phyloP scores from a whole-genome alignment of 179 eudicot species.

The Corrigiola litoralis region DNA sequence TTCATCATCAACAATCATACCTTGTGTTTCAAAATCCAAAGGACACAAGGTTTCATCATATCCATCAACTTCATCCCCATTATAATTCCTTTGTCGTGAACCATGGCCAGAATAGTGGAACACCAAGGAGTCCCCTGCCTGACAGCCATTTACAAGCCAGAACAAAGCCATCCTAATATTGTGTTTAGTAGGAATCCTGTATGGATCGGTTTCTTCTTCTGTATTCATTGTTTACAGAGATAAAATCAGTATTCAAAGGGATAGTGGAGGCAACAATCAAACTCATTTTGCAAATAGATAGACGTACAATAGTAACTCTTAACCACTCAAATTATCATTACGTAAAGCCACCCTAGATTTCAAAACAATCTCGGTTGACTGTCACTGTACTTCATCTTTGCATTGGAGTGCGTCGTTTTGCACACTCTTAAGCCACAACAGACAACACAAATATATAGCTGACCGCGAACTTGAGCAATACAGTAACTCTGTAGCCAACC shows the following conservation, averaged over 20 bases:
- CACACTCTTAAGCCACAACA: too few species aligned
- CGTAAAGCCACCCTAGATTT: neutral
- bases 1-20: constrained; percentile 97
- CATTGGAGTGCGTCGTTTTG: too few species aligned
- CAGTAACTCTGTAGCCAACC: too few species aligned
- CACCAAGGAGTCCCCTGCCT: constrained; percentile 87
- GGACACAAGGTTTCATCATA: constrained; percentile 96
- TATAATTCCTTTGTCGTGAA: constrained; percentile 65
- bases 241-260: neutral
- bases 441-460: too few species aligned
- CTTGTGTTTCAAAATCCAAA: constrained; percentile 87
- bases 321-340: neutral
- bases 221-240: constrained; percentile 26
- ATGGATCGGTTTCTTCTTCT: constrained; percentile 94
- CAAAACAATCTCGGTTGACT: too few species aligned
- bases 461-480: too few species aligned
- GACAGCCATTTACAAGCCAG: constrained; percentile 94
- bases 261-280: neutral
- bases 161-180: constrained; percentile 78
- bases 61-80: constrained; percentile 86
- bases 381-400: too few species aligned
- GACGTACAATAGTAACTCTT: neutral
- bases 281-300: too few species aligned
- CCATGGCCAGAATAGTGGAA: constrained; percentile 99
- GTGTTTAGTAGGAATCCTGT: constrained; percentile 66